Conservation (phyloP, 345 rosid genomes). For the Stellera chamaejasme region DNA sequence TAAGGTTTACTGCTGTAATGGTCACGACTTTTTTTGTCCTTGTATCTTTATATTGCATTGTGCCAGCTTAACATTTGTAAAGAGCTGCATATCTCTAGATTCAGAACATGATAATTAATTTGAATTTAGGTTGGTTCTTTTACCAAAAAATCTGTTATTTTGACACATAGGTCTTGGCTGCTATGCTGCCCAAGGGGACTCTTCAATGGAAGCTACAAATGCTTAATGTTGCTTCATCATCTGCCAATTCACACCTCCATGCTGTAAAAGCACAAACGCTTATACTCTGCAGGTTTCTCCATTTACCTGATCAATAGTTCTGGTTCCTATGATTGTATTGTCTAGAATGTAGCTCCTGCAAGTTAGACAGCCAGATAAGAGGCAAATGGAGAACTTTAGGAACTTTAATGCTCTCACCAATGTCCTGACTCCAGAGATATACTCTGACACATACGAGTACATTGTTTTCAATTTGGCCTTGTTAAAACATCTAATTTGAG, state of each 20-base stretch:
- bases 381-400: too few relatives aligned
- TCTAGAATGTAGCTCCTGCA: too few relatives aligned
- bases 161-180: slow-evolving; percentile 48
- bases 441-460: too few relatives aligned
- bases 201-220: slow-evolving; percentile 72
- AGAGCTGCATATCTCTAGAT: background rate
- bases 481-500: too few relatives aligned
- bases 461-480: too few relatives aligned
- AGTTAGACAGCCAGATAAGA: background rate
- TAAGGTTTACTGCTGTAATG: slow-evolving; percentile 11
- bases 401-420: too few relatives aligned
- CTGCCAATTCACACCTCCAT: slow-evolving; percentile 43
- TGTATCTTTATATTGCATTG: background rate
- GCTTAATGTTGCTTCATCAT: slow-evolving; percentile 51
- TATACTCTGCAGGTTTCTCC: slow-evolving; percentile 47
- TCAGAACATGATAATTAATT: background rate
- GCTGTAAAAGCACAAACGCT: slow-evolving; percentile 51
- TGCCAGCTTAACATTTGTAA: background rate
- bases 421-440: too few relatives aligned
- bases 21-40: background rate
- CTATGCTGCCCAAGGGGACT: slow-evolving; percentile 52
- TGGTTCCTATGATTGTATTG: too few relatives aligned
- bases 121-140: too few relatives aligned
- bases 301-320: too few relatives aligned
- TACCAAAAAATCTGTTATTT: background rate